Base-by-base conservation (phyloP, 371 early-diverging fungal genomes). In the Umbelopsis sp. region DNA sequence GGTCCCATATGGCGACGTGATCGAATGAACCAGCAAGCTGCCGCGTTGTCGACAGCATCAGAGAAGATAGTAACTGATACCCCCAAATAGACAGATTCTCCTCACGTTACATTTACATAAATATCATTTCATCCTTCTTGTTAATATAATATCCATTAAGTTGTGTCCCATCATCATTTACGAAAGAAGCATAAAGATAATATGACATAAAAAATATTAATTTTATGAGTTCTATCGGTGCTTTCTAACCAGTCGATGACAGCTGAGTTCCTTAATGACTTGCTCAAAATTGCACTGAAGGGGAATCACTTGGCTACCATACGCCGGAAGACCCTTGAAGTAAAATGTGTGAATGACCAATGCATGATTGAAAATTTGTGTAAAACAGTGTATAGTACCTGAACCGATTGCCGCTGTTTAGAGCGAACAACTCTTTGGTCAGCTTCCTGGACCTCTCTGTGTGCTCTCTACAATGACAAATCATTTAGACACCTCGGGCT, bases 1-100 rank as follows among this genome's bases (percentile, higher is more conserved):
- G 77, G 77, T 20, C 69, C 75, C 11, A 18, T 14, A 8, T 77
- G 77, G 77, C 70, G 67, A 44, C 32, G 45, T 20, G 20, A 64
- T 16, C 68, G 77, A 38, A 66, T 66, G 32, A 64, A 68, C 6
- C 41, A 46, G n/a, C 29, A 57, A 16, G 29, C 7, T 18, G 57
- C 57, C 3, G 35, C 37, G 11, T 4, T 35, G n/a, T 32, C 16
- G 32, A 16, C 16, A 20, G 6, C 16, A 0, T 18, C 22, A 16
- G 57, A 57, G 7, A 35, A 57, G 35, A 8, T 16, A 29, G 57
- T 6, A 35, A 12, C 14, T 18, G 8, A 12, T 57, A 35, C 35
- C 57, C 37, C 57, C 16, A n/a, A 22, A 51, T 11, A 22, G 29
- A 51, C 12, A 29, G 29, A 29, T 29, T 29, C 29, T 4, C 29